Evolutionary conservation across 2,329 filamentous ascomycete species (phyloP), one percentile per base, ranked within the genome.

Genomic region (Aspergillus fischeri): DNA sequence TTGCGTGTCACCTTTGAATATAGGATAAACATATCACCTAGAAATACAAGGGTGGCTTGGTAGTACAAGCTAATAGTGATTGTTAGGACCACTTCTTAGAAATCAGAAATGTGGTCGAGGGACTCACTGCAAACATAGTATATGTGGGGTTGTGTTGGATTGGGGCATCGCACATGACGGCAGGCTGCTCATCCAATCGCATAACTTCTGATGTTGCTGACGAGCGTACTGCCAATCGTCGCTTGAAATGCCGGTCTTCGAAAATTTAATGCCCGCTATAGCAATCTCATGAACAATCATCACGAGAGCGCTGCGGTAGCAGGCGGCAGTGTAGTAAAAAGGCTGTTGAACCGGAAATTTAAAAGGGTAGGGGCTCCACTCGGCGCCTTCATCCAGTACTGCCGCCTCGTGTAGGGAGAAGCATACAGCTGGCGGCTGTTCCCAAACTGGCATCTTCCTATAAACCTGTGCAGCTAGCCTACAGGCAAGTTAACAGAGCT

Each of bases 381-480:
- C 51, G 3, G 29, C 29, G 3, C 56, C 56, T 21, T 59, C 55
- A 38, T 67, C 63, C 4, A 66, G 48, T 3, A 51, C 38, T 9
- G 51, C 55, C 3, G 63, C 61, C 48, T 67, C 61, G 17, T 62
- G 48, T 2, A 35, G 52, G 2, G 59, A 61, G 28, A 64, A 65
- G 28, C 27, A 42, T n/a, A 62, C 54, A 17, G 54, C 51, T 14
- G 65, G 65, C 1, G 65, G 64, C 1, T 48, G 42, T 11, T 59
- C 44, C 63, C 64, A 65, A 3, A 53, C 57, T 2, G 61, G 57
- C 11, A 48, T 27, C 49, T 65, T 67, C 17, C 62, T 54, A 25
- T 67, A 66, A 5, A 67, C 65, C 47, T 66, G 64, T 2, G 63
- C 59, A 6, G 59, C 63, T n/a, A 67, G 51, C 7, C 65, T 67